phyloP scores from a whole-genome alignment of 176 grass and related monocot species.

The Secale cereale region DNA sequence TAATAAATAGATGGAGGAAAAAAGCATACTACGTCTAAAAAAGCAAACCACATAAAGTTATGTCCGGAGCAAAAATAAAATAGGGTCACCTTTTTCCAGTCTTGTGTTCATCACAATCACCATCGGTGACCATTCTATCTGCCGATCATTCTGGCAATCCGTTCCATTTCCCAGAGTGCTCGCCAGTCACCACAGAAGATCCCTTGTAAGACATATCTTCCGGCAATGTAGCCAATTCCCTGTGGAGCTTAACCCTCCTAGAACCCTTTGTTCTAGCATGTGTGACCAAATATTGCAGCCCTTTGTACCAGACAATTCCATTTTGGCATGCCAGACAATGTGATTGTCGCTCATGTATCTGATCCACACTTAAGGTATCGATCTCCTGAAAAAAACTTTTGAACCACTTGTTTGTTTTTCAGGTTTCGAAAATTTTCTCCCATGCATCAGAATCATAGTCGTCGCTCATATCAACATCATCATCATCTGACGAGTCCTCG shows the following conservation, averaged over 20 bases:
- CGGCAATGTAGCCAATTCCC: slow-evolving; percentile 71
- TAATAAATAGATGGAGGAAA: too few species aligned
- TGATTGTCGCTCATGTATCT: slow-evolving; percentile 74
- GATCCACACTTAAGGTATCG: slow-evolving; percentile 47
- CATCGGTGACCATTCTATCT: slow-evolving; percentile 94
- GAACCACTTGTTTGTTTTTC: slow-evolving; percentile 77
- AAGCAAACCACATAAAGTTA: too few species aligned
- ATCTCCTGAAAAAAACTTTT: slow-evolving; percentile 66
- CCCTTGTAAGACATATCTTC: slow-evolving; percentile 73
- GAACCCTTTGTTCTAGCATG: slow-evolving; percentile 91
- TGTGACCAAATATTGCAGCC: slow-evolving; percentile 75
- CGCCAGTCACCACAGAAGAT: slow-evolving; percentile 63
- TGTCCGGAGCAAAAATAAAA: too few species aligned
- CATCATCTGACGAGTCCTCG: slow-evolving; percentile 31
- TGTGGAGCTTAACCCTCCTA: slow-evolving; percentile 68
- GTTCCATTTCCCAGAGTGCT: slow-evolving; percentile 87
- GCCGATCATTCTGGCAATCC: slow-evolving; percentile 56
- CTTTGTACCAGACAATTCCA: slow-evolving; percentile 90
- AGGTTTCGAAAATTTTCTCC: slow-evolving; percentile 57
- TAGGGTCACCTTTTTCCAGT: slow-evolving; percentile 71
- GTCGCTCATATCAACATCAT: slow-evolving; percentile 41
- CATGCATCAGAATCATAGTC: slow-evolving; percentile 89
- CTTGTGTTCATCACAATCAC: slow-evolving; percentile 86
- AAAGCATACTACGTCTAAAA: too few species aligned
- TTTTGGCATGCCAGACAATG: slow-evolving; percentile 90